Conservation (phyloP, 2,329 filamentous ascomycete genomes). For the Paramyrothecium roridum region DNA sequence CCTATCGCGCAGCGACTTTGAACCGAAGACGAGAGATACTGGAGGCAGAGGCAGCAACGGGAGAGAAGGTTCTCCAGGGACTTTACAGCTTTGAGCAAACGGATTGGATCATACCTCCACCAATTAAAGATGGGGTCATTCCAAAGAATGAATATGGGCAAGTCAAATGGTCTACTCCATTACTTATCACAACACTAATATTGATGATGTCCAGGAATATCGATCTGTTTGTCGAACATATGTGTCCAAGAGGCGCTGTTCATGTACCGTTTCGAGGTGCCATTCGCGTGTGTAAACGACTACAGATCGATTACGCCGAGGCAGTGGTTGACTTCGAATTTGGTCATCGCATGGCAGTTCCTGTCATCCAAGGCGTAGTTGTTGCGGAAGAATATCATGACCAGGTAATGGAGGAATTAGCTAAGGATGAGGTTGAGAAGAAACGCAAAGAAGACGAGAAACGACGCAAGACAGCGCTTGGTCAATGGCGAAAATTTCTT, state of each 20-base stretch:
- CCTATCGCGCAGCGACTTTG: conserved; percentile 85
- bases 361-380: conserved; percentile 86
- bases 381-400: conserved; percentile 78
- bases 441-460: conserved; percentile 81
- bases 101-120: conserved; percentile 89
- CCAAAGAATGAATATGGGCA: conserved; percentile 88
- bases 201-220: conserved; percentile 61
- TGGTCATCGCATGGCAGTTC: conserved; percentile 88
- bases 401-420: conserved; percentile 72
- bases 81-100: conserved; percentile 84
- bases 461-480: conserved; percentile 68
- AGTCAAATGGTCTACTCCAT: conserved; percentile 1
- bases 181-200: neutral
- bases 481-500: conserved; percentile 81
- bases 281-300: conserved; percentile 75
- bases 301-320: conserved; percentile 87
- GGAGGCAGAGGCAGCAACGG: conserved; percentile 74
- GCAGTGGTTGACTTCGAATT: conserved; percentile 97
- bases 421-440: conserved; percentile 72
- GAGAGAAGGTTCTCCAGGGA: conserved; percentile 81
- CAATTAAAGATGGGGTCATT: conserved; percentile 80
- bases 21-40: conserved; percentile 86
- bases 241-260: conserved; percentile 80
- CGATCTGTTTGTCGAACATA: conserved; percentile 88
- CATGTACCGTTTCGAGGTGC: conserved; percentile 80